A percentile compares a stretch with the other conserved stretches of the same genome.
Evolutionary conservation across 2,329 filamentous ascomycete species (phyloP).

Genomic region (Verticillium nubilum): DNA sequence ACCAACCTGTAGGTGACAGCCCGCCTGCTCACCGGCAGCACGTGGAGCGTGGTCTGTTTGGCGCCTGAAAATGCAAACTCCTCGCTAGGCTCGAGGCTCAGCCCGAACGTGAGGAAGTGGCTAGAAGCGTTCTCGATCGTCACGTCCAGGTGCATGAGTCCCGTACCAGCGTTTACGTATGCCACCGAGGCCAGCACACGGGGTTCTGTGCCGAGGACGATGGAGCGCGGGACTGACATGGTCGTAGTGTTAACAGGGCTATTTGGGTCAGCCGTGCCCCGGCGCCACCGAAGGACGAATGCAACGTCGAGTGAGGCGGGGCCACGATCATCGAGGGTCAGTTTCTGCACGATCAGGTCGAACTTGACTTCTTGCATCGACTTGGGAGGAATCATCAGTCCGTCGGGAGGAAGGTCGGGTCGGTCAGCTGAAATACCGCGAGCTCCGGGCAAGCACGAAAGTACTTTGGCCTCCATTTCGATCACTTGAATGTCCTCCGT

Average conservation of each 20-base stretch:
- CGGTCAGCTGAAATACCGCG: slow-evolving; percentile 45
- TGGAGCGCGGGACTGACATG: slow-evolving; percentile 73
- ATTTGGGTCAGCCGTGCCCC: slow-evolving; percentile 32
- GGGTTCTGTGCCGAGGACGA: slow-evolving; percentile 78
- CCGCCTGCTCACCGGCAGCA: slow-evolving; percentile 76
- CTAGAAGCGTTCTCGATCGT: slow-evolving; percentile 90
- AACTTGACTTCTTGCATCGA: slow-evolving; percentile 69
- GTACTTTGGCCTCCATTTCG: slow-evolving; percentile 56
- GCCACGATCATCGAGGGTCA: slow-evolving; percentile 74
- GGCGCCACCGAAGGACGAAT: slow-evolving; percentile 73
- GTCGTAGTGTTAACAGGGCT: slow-evolving; percentile 53
- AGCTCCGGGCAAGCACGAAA: slow-evolving; percentile 57
- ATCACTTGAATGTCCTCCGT: slow-evolving; percentile 60
- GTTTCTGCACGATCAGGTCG: slow-evolving; percentile 68
- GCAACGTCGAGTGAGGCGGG: slow-evolving; percentile 69
- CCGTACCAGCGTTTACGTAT: slow-evolving; percentile 28
- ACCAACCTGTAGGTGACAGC: slow-evolving; percentile 70
- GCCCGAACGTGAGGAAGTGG: slow-evolving; percentile 89
- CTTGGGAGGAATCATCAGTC: slow-evolving; percentile 54
- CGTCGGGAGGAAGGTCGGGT: slow-evolving; percentile 31
- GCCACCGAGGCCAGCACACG: slow-evolving; percentile 65
- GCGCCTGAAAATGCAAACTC: slow-evolving; percentile 89
- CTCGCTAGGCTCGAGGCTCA: slow-evolving; percentile 88
- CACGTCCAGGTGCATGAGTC: slow-evolving; percentile 42
- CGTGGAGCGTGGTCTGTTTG: slow-evolving; percentile 72